These are phyloP conservation scores for Hypomyces rosellus DNA, from an alignment of 2,329 filamentous ascomycete genomes.

Conservation along the genomic window DNA sequence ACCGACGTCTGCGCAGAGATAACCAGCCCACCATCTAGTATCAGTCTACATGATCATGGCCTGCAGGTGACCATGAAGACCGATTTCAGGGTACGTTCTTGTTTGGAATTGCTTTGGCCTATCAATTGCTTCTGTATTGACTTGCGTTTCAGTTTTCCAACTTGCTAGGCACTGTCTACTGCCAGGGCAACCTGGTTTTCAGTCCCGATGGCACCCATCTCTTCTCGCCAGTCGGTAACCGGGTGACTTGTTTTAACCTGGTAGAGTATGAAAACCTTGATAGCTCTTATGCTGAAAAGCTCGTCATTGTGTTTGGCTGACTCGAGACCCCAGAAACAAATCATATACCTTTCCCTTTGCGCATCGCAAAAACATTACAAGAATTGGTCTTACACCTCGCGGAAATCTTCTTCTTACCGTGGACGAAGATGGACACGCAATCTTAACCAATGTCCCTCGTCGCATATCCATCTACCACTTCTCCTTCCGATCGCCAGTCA, in stretches of 20 bases:
- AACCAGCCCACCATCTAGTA: constrained; percentile 4
- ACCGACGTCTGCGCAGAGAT: neutral
- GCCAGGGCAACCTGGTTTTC: constrained; percentile 94
- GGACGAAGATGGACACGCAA: constrained; percentile 89
- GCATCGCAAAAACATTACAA: constrained; percentile 87
- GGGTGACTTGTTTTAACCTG: constrained; percentile 91
- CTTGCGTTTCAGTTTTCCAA: constrained; percentile 76
- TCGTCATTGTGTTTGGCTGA: constrained; percentile 22
- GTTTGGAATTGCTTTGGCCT: neutral
- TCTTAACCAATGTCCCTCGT: constrained; percentile 83
- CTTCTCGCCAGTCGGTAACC: constrained; percentile 92
- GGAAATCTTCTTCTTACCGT: constrained; percentile 90
- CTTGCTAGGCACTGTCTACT: constrained; percentile 95
- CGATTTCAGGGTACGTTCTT: constrained; percentile 75
- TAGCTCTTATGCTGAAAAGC: too few relatives aligned
- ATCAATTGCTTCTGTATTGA: neutral
- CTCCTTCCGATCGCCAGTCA: constrained; percentile 80
- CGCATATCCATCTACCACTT: constrained; percentile 89
- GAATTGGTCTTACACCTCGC: constrained; percentile 79
- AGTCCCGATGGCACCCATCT: constrained; percentile 93
- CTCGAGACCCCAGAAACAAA: constrained; percentile 59
- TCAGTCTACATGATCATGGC: constrained; percentile 23
- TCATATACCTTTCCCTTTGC: constrained; percentile 83
- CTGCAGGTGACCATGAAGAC: constrained; percentile 77
- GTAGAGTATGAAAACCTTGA: constrained; percentile 62